Conservation (phyloP, 1,284 basidiomycete species). For the Pyrrhoderma noxium region DNA sequence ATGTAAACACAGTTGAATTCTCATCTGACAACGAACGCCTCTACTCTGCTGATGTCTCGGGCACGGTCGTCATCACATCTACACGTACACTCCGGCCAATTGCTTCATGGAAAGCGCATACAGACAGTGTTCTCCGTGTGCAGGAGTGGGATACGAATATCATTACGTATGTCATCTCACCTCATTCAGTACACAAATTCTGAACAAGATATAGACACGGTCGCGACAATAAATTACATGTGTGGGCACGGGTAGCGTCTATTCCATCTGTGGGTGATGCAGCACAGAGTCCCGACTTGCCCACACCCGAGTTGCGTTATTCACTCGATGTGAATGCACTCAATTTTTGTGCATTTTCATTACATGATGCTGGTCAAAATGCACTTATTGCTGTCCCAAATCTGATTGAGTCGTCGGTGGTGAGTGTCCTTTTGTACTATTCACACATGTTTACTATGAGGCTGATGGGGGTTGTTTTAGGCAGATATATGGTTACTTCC, state of each 20-base stretch:
- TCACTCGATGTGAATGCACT: conserved; percentile 82
- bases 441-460: conserved; percentile 7
- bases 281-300: conserved; percentile 41
- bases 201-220: conserved; percentile 52
- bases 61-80: conserved; percentile 64
- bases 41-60: conserved; percentile 75
- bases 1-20: conserved; percentile 32
- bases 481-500: conserved; percentile 77
- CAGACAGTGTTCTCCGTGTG: conserved; percentile 66
- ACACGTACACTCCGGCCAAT: conserved; percentile 65
- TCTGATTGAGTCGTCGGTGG: conserved; percentile 78
- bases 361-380: conserved; percentile 27
- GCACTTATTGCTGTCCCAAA: conserved; percentile 78
- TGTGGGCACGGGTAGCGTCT: conserved; percentile 53
- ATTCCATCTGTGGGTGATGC: conserved; percentile 44
- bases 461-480: conserved; percentile 30
- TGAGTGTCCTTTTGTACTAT: conserved; percentile 29
- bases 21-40: conserved; percentile 68
- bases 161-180: conserved; percentile 53
- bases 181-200: neutral
- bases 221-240: conserved; percentile 75
- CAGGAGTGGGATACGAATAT: conserved; percentile 61
- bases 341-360: conserved; percentile 81
- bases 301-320: conserved; percentile 46
- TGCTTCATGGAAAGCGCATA: conserved; percentile 72